phyloP scores from a whole-genome alignment of 192 early-diverging fungal genomes.

The Geosiphon pyriformis region DNA sequence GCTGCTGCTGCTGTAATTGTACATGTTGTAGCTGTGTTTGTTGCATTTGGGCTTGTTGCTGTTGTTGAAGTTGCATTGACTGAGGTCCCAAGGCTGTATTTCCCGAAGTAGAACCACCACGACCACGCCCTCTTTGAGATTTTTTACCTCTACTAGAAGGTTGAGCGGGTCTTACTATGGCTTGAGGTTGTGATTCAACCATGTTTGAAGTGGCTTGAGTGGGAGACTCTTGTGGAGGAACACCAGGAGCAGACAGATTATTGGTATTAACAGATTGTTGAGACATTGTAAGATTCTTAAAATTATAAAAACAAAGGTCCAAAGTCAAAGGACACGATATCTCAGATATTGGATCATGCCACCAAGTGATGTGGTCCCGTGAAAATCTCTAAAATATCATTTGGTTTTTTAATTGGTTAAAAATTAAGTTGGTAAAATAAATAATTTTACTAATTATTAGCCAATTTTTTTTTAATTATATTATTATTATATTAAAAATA shows the following conservation, averaged over 20 bases:
- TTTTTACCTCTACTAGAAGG: background rate
- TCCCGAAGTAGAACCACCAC: background rate
- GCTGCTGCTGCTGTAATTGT: background rate
- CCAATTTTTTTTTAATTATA: too few relatives aligned
- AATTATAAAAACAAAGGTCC: too few relatives aligned
- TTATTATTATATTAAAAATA: too few relatives aligned
- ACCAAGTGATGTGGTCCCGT: too few relatives aligned
- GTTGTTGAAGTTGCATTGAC: slow-evolving; percentile 6
- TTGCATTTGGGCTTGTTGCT: background rate
- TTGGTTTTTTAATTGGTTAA: too few relatives aligned
- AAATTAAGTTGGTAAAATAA: too few relatives aligned
- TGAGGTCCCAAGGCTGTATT: background rate
- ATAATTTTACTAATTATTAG: too few relatives aligned
- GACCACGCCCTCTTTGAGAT: background rate
- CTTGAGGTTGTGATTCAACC: background rate
- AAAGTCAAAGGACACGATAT: too few relatives aligned
- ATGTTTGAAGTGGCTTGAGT: background rate
- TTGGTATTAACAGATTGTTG: background rate
- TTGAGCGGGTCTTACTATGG: background rate
- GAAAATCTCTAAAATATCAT: too few relatives aligned
- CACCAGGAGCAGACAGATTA: background rate
- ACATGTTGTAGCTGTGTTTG: background rate
- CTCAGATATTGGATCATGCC: too few relatives aligned
- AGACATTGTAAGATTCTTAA: too few relatives aligned
- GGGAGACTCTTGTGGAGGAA: background rate